Evolutionary conservation across 305 asterid genomes (phyloP).

Genomic region (Ajuga reptans): DNA sequence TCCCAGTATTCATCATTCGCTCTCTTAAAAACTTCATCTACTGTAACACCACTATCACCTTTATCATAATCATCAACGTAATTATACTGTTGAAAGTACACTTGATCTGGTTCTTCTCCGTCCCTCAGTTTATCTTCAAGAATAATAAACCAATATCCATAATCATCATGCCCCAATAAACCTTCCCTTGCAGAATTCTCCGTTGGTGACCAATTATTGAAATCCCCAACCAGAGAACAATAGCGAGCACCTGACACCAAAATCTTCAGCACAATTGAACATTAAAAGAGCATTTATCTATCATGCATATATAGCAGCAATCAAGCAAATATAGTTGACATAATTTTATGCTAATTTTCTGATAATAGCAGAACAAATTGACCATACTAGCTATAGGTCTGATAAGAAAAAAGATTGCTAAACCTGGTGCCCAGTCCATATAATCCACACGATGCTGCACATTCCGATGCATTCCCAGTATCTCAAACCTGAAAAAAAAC

Average conservation of each 20-base stretch:
- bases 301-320: conserved; percentile 2
- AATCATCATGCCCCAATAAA: conserved; percentile 81
- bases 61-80: conserved; percentile 74
- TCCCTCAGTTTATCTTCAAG: conserved; percentile 81
- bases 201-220: conserved; percentile 91
- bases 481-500: conserved; percentile 50
- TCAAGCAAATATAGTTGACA: background rate
- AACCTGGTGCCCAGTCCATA: conserved; percentile 99
- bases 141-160: conserved; percentile 91
- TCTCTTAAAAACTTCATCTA: conserved; percentile 66
- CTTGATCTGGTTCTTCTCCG: conserved; percentile 83
- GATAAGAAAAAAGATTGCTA: background rate
- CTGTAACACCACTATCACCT: conserved; percentile 78
- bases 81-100: conserved; percentile 87
- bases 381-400: background rate
- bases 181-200: conserved; percentile 88
- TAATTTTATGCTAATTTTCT: background rate
- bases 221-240: conserved; percentile 85
- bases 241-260: conserved; percentile 81
- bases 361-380: conserved; percentile 11
- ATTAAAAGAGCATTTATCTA: conserved; percentile 4
- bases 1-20: conserved; percentile 94
- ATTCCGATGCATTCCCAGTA: conserved; percentile 81
- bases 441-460: conserved; percentile 87
- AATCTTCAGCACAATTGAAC: conserved; percentile 24